These are phyloP conservation scores for Hyaloscypha variabilis DNA, from an alignment of 495 filamentous ascomycete genomes.

Conservation along the genomic window DNA sequence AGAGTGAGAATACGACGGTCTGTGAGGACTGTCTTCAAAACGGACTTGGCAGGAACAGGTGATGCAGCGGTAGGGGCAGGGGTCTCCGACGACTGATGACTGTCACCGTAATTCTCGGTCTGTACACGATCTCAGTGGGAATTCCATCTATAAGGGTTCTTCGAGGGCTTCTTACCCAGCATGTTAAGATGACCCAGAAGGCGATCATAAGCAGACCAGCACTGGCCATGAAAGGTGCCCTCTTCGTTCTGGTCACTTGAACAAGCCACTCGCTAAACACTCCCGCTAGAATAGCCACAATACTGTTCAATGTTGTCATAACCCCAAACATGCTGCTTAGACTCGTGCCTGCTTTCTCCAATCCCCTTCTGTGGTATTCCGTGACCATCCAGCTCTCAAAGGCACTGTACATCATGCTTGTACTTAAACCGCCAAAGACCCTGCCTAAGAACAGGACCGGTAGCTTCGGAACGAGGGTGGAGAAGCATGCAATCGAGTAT, in stretches of 20 bases:
- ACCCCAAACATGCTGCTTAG: constrained; percentile 51
- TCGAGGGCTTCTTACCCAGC: constrained; percentile 46
- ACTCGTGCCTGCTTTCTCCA: constrained; percentile 38
- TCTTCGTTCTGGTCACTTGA: constrained; percentile 44
- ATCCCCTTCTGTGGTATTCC: constrained; percentile 44
- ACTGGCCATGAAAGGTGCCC: constrained; percentile 51
- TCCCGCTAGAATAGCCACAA: constrained; percentile 53
- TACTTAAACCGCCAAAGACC: constrained; percentile 57
- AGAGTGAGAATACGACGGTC: constrained; percentile 48
- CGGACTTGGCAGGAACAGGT: constrained; percentile 17
- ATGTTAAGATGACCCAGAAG: constrained; percentile 44
- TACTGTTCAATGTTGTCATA: constrained; percentile 55
- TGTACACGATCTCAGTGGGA: constrained; percentile 13
- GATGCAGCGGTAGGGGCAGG: not conserved
- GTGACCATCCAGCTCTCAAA: constrained; percentile 65
- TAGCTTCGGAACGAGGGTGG: constrained; percentile 43
- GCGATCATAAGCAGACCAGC: constrained; percentile 43
- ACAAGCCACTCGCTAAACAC: constrained; percentile 46
- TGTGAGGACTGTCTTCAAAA: constrained; percentile 21
- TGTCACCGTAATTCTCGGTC: constrained; percentile 52
- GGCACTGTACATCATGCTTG: constrained; percentile 55
- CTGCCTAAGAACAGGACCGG: constrained; percentile 51
- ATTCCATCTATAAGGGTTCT: not conserved
- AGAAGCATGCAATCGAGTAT: constrained; percentile 53
- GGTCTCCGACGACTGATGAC: constrained; percentile 12